A percentile compares a stretch with the other conserved stretches of the same genome.
Conservation (phyloP, 768 basidiomycete genomes). For the Lyophyllum atratum region DNA sequence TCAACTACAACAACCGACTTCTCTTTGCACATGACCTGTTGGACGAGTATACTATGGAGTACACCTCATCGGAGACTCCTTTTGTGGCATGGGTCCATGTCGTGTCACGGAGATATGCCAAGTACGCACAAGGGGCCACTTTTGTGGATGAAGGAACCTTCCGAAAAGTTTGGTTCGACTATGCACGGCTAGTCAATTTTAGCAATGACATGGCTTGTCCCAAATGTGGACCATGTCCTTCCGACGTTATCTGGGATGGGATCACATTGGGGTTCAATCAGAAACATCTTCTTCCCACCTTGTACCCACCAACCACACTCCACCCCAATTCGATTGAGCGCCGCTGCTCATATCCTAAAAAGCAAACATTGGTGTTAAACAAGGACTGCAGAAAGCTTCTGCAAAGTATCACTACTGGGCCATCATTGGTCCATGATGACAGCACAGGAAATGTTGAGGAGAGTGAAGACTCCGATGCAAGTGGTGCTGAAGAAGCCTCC, state of each 20-base stretch:
- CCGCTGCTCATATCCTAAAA: neutral
- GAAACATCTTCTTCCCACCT: constrained; percentile 14
- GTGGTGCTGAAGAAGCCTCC: neutral
- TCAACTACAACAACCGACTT: no score
- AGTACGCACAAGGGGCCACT: no score
- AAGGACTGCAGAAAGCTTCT: neutral
- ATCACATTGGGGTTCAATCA: constrained; percentile 17
- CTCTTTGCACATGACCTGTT: no score
- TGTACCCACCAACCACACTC: constrained; percentile 1
- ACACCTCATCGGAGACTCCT: no score
- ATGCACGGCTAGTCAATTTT: no score
- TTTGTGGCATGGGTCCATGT: no score
- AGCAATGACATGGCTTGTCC: constrained; percentile 23
- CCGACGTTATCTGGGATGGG: constrained; percentile 21
- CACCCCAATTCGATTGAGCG: neutral
- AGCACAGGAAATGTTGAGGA: neutral
- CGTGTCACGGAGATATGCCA: no score
- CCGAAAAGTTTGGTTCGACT: no score
- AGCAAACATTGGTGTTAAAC: no score
- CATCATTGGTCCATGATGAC: neutral
- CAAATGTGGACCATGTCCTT: constrained; percentile 17
- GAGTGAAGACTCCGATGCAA: neutral
- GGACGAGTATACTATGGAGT: no score
- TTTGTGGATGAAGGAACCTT: no score
- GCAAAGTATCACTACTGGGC: neutral